Evolutionary conservation across 2,329 filamentous ascomycete genomes (phyloP), one percentile per base, ranked within the genome.

Genomic region (Endoconidiophora laricicola): DNA sequence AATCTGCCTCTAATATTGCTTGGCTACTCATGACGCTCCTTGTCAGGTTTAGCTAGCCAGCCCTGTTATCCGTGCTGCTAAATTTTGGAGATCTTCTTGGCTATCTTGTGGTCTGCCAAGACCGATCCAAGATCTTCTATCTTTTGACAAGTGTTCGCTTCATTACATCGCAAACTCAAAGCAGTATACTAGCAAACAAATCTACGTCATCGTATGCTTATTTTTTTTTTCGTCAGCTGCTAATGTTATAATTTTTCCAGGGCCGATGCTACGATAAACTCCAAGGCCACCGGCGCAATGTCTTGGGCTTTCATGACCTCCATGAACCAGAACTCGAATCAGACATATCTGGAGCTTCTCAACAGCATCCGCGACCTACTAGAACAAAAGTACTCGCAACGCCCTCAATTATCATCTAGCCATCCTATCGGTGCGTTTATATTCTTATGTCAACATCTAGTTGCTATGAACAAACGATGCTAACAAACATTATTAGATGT

Each of bases 271-370:
- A 84, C 79, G 24, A 95, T 96, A 57, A 78, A 74, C 41, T 79
- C 86, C 51, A 76, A 95, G 67, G 90, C 91, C 33, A 98, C 91
- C 0, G 91, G 91, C 50, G 91, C 91, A 64, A 96, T 98, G 91
- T 94, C 87, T 3, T 95, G 84, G 79, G 91, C 91, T 2, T 98
- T 98, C 64, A 91, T 98, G 64, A 79, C 75, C 1, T 82, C 88
- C 18, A 74, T 96, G 60, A 88, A 84, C 71, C 86, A 88, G 69
- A 94, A 94, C 61, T 86, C 86, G 1, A 82, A 94, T 62, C 91
- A 96, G 70, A 94, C 83, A 67, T 98, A 98, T 61, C 85, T 96
- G 46, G 81, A 95, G 70, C 71, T 98, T 52, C 74, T 98, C 57
- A 96, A 95, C 72, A 94, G 81, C 65, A 88, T 98, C 60, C 84